phyloP scores from a whole-genome alignment of 148 eudicot species.

The Nepenthes mirabilis region DNA sequence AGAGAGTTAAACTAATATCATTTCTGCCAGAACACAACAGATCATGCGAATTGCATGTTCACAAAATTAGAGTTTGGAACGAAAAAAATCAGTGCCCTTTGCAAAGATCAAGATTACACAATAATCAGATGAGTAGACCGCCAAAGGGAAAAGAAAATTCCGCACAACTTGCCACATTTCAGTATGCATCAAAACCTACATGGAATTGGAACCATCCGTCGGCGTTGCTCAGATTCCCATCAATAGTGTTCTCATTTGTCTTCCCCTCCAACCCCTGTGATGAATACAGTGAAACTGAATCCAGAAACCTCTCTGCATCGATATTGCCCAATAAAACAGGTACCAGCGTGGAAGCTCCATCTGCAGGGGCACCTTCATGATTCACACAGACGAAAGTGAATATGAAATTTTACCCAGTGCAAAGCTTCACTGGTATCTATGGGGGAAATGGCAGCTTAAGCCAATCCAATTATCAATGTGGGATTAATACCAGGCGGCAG shows the following conservation, averaged over 20 bases:
- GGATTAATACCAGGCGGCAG: constrained; percentile 9
- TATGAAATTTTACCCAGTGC: background rate
- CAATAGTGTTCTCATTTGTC: background rate
- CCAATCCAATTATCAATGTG: constrained; percentile 2
- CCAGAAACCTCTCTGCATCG: constrained; percentile 15
- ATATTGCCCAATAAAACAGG: constrained; percentile 4
- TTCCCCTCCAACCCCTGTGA: background rate
- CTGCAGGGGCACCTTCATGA: constrained; percentile 26
- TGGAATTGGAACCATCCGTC: background rate
- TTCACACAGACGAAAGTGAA: constrained; percentile 15
- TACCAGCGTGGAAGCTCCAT: constrained; percentile 10
- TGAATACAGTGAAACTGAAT: constrained; percentile 22
- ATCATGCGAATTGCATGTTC: too few relatives aligned
- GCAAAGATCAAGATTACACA: too few relatives aligned
- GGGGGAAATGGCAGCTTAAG: background rate
- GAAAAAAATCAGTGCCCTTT: too few relatives aligned
- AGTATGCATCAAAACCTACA: constrained; percentile 16
- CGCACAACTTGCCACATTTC: constrained; percentile 24
- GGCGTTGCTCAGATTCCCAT: background rate
- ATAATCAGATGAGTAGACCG: constrained; percentile 4
- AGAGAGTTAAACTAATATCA: too few relatives aligned
- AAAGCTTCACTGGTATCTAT: background rate
- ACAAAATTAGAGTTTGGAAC: too few relatives aligned
- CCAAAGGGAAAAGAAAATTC: constrained; percentile 13
- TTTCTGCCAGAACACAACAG: too few relatives aligned